Base-by-base conservation (phyloP, 768 basidiomycete genomes). In the Lactifluus subvellereus region DNA sequence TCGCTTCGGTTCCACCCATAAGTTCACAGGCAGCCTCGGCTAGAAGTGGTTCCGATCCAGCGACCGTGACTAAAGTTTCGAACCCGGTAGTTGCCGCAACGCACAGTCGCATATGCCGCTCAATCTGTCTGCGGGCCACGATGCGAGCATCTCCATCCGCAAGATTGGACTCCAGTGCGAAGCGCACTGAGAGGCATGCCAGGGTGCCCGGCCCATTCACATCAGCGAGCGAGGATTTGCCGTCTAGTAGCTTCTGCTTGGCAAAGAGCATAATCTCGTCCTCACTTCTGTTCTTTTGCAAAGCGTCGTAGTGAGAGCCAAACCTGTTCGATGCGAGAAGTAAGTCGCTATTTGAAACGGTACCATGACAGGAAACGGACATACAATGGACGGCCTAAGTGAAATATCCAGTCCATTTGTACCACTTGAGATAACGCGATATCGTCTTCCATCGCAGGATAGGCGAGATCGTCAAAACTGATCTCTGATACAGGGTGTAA, bases 371-470 rank as follows among this genome's bases (percentile, higher is more conserved):
- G 11, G 35, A 27, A 22, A 6, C 35, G 14, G 30, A 54, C 53
- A 3, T 20, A 60, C 60, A 60, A 22, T 47, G 60, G 52, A 7
- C 53, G 60, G 18, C 60, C 53, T 1, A 60, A 45, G 37, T 54
- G 53, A 27, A 35, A 37, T 1, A 48, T 48, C 60, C 60, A 60
- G 8, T 54, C 27, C 1, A 13, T 18, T 0, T 27, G 1, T 10
- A 50, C 33, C 22, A 40, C 54, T 42, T 4, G 9, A 16, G 27
- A 6, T 13, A 60, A 27, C 16, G 18, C 33, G n/a, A 53, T 1
- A 6, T 18, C 2, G 5, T 35, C n/a, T 11, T 33, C 30, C n/a
- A 43, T 13, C 8, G 52, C 43, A 8, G 50, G 27, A 38, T 40
- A 33, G 6, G 32, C 42, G 1, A 59, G 30, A 6, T 33, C 50